Evolutionary conservation across 495 filamentous ascomycete species (phyloP).

Genomic region (Xylaria castorea): DNA sequence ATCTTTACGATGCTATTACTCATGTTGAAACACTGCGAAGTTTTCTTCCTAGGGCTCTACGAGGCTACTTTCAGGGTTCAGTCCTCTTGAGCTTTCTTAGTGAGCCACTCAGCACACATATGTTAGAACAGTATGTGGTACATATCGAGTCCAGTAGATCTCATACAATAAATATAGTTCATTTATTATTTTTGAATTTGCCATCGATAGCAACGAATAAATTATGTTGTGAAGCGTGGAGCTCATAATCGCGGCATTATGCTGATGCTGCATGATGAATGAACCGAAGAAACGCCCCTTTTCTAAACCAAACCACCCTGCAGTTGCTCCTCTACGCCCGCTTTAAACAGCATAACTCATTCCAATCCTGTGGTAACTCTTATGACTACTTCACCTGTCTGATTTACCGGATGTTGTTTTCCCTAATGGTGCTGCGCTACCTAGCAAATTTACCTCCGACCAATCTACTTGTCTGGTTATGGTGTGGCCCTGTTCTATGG

Average conservation of each 20-base stretch:
- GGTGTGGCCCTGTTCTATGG: not conserved
- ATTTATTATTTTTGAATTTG: not conserved
- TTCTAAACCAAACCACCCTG: not conserved
- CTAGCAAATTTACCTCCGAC: constrained; percentile 19
- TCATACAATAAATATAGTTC: too few species aligned
- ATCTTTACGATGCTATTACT: not conserved
- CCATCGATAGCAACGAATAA: not conserved
- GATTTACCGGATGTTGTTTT: not conserved
- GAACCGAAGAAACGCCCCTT: not conserved
- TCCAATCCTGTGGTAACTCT: not conserved
- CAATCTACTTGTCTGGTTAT: constrained; percentile 1
- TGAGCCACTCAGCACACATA: not conserved
- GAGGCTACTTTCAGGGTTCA: not conserved
- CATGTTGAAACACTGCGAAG: not conserved
- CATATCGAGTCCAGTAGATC: not conserved
- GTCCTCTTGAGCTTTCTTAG: not conserved
- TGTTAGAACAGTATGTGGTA: not conserved
- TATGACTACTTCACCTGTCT: not conserved
- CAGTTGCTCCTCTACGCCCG: constrained; percentile 13
- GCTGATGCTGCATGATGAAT: not conserved
- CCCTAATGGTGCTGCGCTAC: constrained; percentile 9
- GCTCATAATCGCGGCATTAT: not conserved
- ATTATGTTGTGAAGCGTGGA: not conserved
- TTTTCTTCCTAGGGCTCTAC: not conserved
- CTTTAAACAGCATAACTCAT: constrained; percentile 2